A percentile compares a stretch with the other conserved stretches of the same genome.
Evolutionary conservation across 1,284 basidiomycete species (phyloP).

Genomic region (Marasmius tenuissimus): DNA sequence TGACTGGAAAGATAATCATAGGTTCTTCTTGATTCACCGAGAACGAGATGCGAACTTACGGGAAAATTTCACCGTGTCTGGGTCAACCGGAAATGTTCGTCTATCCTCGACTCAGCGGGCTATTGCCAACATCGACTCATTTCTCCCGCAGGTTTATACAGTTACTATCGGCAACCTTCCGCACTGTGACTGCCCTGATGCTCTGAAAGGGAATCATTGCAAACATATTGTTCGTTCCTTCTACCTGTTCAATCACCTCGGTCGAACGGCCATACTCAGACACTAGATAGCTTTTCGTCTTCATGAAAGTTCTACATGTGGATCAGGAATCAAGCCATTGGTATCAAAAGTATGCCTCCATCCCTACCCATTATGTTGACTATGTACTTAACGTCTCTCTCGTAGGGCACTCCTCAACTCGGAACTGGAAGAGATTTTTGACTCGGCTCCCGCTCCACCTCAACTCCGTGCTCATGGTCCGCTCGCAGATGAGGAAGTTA

Average conservation of each 20-base stretch:
- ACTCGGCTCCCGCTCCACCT: constrained; percentile 60
- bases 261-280: neutral
- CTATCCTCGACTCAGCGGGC: neutral
- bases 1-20: constrained; percentile 20
- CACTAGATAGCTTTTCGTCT: constrained; percentile 9
- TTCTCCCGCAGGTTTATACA: constrained; percentile 55
- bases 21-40: constrained; percentile 74
- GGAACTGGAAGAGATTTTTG: constrained; percentile 66
- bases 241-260: neutral
- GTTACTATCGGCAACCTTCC: constrained; percentile 60
- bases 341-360: constrained; percentile 63
- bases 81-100: constrained; percentile 72
- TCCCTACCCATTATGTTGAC: constrained; percentile 1
- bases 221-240: constrained; percentile 66
- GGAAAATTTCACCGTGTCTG: constrained; percentile 71
- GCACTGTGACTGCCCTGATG: constrained; percentile 71
- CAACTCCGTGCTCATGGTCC: constrained; percentile 24
- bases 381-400: neutral
- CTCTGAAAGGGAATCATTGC: constrained; percentile 72
- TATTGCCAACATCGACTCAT: neutral
- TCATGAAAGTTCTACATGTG: constrained; percentile 70
- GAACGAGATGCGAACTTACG: constrained; percentile 45
- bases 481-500: constrained; percentile 1
- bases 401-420: constrained; percentile 62
- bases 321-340: constrained; percentile 49